Conservation (phyloP, 148 eudicot genomes). For the Vaccinium vitisidaea region DNA sequence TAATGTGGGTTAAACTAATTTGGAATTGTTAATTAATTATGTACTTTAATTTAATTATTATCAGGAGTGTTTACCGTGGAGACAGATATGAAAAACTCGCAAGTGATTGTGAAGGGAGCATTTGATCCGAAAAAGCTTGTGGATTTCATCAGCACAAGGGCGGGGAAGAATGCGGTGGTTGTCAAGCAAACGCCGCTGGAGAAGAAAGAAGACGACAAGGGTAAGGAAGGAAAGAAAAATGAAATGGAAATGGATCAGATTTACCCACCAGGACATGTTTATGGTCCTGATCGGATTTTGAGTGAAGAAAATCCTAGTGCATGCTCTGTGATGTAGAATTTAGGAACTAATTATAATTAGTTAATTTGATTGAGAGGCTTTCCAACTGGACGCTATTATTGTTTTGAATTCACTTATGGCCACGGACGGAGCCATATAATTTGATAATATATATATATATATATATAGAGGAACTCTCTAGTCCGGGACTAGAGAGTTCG, state of each 20-base stretch:
- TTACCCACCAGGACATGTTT: constrained; percentile 17
- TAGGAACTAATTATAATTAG: too few relatives aligned
- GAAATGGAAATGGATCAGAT: neutral
- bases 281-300: constrained; percentile 31
- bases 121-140: constrained; percentile 41
- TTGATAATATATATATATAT: too few relatives aligned
- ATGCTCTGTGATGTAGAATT: constrained; percentile 40
- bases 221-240: neutral
- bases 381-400: too few relatives aligned
- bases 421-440: too few relatives aligned
- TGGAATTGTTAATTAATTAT: neutral
- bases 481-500: too few relatives aligned
- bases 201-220: constrained; percentile 10
- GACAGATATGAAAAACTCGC: constrained; percentile 32
- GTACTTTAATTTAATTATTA: neutral
- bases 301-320: constrained; percentile 49
- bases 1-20: neutral
- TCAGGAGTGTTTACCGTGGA: constrained; percentile 53
- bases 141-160: constrained; percentile 26
- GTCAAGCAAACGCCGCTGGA: constrained; percentile 20
- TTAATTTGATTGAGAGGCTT: too few relatives aligned
- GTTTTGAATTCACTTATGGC: too few relatives aligned
- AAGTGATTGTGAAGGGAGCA: constrained; percentile 46
- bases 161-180: constrained; percentile 43
- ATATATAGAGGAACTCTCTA: too few relatives aligned